Percentiles rank a stretch among this genome's conserved stretches.
These are phyloP conservation scores for Aspergillus glaucus DNA, from an alignment of 2,329 filamentous ascomycete genomes.

Conservation along the genomic window DNA sequence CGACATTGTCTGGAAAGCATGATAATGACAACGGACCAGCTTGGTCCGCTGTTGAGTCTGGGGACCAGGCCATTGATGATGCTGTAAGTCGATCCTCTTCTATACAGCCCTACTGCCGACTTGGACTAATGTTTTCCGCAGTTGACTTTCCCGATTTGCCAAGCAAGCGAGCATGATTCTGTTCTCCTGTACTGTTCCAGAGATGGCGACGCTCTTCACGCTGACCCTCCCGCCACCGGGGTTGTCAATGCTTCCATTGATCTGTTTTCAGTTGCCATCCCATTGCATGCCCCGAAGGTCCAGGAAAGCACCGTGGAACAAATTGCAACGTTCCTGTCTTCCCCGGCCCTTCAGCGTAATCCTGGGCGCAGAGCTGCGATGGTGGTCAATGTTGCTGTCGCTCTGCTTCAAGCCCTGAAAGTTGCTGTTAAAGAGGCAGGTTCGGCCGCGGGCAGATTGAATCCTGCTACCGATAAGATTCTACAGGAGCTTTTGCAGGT, in stretches of 20 bases:
- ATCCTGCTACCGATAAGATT: slow-evolving; percentile 68
- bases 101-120: too few relatives aligned
- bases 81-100: slow-evolving; percentile 25
- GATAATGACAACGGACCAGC: slow-evolving; percentile 50
- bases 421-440: slow-evolving; percentile 76
- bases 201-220: slow-evolving; percentile 45
- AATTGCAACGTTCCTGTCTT: slow-evolving; percentile 80
- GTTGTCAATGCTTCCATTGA: slow-evolving; percentile 93
- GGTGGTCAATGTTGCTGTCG: slow-evolving; percentile 79
- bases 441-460: slow-evolving; percentile 66
- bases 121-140: slow-evolving; percentile 16
- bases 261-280: slow-evolving; percentile 84
- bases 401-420: slow-evolving; percentile 71
- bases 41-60: slow-evolving; percentile 34
- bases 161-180: slow-evolving; percentile 83
- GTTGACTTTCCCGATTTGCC: slow-evolving; percentile 61
- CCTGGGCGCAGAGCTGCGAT: slow-evolving; percentile 85
- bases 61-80: slow-evolving; percentile 36
- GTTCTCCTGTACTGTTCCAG: slow-evolving; percentile 64
- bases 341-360: slow-evolving; percentile 72
- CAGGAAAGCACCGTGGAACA: slow-evolving; percentile 96
- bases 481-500: slow-evolving; percentile 69
- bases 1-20: slow-evolving; percentile 63
- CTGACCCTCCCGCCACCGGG: slow-evolving; percentile 81
- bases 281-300: slow-evolving; percentile 80